A percentile compares a stretch with the other conserved stretches of the same genome.
Conservation (phyloP, 768 basidiomycete genomes). For the Rhizopogon vulgaris region DNA sequence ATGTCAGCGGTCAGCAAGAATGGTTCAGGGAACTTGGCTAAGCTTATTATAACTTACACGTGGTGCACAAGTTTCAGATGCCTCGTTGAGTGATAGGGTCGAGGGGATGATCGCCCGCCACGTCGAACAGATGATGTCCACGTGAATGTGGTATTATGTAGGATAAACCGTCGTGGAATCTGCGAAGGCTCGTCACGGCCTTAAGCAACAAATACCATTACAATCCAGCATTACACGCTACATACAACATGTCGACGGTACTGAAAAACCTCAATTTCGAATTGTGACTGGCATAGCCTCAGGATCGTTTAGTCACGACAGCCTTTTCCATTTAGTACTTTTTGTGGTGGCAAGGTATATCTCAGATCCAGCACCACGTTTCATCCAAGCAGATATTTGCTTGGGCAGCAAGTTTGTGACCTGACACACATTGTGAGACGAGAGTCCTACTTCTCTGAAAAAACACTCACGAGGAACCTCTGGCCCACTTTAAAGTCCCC, state of each 20-base stretch:
- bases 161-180: too few relatives aligned
- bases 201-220: neutral
- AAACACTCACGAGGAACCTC: slow-evolving; percentile 53
- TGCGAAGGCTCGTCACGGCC: neutral
- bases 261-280: neutral
- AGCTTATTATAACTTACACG: too few relatives aligned
- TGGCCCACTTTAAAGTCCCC: slow-evolving; percentile 56
- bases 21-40: too few relatives aligned
- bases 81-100: too few relatives aligned
- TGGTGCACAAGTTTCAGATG: too few relatives aligned
- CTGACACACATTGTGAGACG: slow-evolving; percentile 1
- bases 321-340: slow-evolving; percentile 56
- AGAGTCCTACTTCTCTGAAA: neutral
- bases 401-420: slow-evolving; percentile 69
- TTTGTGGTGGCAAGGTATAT: slow-evolving; percentile 65
- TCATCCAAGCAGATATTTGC: slow-evolving; percentile 69
- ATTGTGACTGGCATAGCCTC: too few relatives aligned
- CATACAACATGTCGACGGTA: neutral
- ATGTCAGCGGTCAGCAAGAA: too few relatives aligned
- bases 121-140: too few relatives aligned
- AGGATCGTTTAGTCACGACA: slow-evolving; percentile 2
- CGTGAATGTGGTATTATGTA: too few relatives aligned
- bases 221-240: neutral
- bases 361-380: slow-evolving; percentile 48
- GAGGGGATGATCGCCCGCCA: too few relatives aligned